phyloP scores from a whole-genome alignment of 495 filamentous ascomycete genomes.

The Talaromyces nanjingensis region DNA sequence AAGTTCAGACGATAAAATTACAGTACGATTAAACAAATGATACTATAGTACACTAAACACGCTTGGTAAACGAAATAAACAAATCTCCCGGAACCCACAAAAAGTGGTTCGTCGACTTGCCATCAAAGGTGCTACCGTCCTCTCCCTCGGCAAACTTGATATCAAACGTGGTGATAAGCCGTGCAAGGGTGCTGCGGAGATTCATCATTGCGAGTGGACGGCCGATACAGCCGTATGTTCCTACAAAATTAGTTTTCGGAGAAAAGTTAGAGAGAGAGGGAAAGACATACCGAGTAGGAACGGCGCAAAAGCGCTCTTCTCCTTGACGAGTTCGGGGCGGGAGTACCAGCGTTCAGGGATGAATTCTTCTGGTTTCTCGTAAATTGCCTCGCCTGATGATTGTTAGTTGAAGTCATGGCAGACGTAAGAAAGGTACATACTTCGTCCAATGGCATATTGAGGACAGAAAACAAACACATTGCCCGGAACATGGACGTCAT shows the following conservation, averaged over 20 bases:
- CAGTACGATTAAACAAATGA: neutral
- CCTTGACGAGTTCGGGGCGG: constrained; percentile 33
- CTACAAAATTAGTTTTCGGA: constrained; percentile 10
- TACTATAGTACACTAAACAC: neutral
- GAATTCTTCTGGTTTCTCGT: constrained; percentile 29
- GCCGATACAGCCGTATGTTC: constrained; percentile 25
- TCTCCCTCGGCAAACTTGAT: constrained; percentile 16
- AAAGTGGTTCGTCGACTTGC: constrained; percentile 10
- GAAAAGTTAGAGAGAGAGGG: neutral
- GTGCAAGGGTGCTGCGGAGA: constrained; percentile 17
- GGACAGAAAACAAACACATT: constrained; percentile 30
- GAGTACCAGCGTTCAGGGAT: constrained; percentile 47
- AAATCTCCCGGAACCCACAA: constrained; percentile 8
- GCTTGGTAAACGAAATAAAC: constrained; percentile 7
- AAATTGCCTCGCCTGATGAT: constrained; percentile 9
- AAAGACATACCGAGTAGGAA: constrained; percentile 1
- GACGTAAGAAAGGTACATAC: constrained; percentile 12
- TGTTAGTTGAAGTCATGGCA: neutral
- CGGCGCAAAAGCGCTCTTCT: constrained; percentile 8
- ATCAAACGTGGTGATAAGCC: constrained; percentile 19
- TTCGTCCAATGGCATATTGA: constrained; percentile 25
- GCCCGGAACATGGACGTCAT: constrained; percentile 38
- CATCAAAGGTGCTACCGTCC: constrained; percentile 10
- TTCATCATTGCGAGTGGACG: constrained; percentile 21
- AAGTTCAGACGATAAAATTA: neutral